Evolutionary conservation across 208 protist genomes (phyloP), one percentile per base, ranked within the genome.

Genomic region (Willaertia magna): DNA sequence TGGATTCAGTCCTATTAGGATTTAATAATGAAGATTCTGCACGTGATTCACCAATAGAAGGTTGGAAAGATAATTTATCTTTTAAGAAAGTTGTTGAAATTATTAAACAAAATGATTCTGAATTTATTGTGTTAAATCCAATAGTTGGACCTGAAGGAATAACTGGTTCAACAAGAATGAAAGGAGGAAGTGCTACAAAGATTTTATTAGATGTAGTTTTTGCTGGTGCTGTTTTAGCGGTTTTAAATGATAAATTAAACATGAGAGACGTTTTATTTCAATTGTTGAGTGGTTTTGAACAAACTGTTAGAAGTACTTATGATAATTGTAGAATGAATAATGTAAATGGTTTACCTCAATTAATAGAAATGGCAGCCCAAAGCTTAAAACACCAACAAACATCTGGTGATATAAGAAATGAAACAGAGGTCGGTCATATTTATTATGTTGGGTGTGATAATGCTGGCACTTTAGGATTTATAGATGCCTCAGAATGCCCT

Each of bases 151-250:
- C 89, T 46, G 89, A 91, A 51, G 42, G 78, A 0, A 84, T 91
- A 44, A 88, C 89, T 47, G 89, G 88, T 20, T 90, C 88, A 14
- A 88, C 89, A 9, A 74, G 89, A 74, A 91, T 91, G 89, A 91
- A 91, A 43, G 78, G 82, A 30, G 89, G 89, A 43, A 85, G 85
- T 16, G 55, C 86, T 34, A 90, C 89, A 22, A 79, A 86, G 20
- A 61, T 91, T 34, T 4, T 91, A 22, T 81, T 90, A 4, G 79
- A 90, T 14, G 34, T 49, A 2, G 7, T 74, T 0, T 90, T 91
- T 39, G 44, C 67, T 16, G 9, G 16, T 34, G 79, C 85, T 12
- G 12, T 86, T 14, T 43, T 85, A 3, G 12, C 22, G 6, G 34
- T 67, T n/a, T 26, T 67, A 1, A 30, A 67, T n/a, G 22, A 61